A percentile compares a stretch with the other conserved stretches of the same genome.
Evolutionary conservation across 176 grass and related monocot species (phyloP).

Genomic region (Canna indica): DNA sequence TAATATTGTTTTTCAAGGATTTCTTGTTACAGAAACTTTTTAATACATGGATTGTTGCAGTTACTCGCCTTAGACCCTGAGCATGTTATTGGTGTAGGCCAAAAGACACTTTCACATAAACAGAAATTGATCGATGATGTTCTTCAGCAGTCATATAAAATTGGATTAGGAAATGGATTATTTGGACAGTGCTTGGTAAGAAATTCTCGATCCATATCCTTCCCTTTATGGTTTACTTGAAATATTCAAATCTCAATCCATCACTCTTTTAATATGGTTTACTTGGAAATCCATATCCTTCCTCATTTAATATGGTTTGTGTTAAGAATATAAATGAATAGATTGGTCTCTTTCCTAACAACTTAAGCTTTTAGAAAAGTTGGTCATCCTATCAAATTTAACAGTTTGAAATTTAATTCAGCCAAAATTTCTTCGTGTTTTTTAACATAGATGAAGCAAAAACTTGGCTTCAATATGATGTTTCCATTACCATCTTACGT

Average conservation of each 20-base stretch:
- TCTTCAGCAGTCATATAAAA: constrained; percentile 58
- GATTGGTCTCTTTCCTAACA: too few species aligned
- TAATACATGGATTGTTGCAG: constrained; percentile 29
- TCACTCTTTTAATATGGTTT: too few species aligned
- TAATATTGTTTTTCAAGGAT: not conserved
- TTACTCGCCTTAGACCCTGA: constrained; percentile 72
- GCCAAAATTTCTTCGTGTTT: not conserved
- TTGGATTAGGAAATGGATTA: constrained; percentile 45
- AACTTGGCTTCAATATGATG: too few species aligned
- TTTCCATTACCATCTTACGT: too few species aligned
- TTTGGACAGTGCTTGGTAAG: constrained; percentile 88
- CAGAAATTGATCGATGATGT: constrained; percentile 64
- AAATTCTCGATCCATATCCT: not conserved
- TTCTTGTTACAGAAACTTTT: not conserved
- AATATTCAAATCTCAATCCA: not conserved
- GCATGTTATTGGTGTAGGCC: constrained; percentile 44
- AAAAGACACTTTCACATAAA: constrained; percentile 48
- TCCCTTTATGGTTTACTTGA: not conserved
- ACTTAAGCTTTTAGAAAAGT: too few species aligned
- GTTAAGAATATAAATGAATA: too few species aligned
- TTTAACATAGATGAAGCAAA: too few species aligned
- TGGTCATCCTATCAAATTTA: too few species aligned
- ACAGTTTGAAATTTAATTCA: too few species aligned
- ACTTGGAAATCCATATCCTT: too few species aligned
- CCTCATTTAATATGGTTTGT: too few species aligned